Evolutionary conservation across 495 filamentous ascomycete genomes (phyloP).

Genomic region (Lineolata rhizophorae): DNA sequence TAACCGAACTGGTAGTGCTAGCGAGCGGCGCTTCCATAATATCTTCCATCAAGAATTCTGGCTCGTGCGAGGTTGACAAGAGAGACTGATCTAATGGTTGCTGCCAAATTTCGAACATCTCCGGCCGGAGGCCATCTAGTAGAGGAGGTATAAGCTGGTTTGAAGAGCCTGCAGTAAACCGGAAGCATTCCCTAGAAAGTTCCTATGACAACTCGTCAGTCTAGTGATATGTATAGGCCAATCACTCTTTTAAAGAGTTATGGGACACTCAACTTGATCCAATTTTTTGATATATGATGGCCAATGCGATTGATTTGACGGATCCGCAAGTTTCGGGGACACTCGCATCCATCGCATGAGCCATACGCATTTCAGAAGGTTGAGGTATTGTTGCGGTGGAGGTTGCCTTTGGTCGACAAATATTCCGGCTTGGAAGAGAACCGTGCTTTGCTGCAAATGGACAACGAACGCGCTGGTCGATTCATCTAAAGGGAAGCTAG

Average conservation of each 20-base stretch:
- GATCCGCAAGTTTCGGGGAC: constrained; percentile 1
- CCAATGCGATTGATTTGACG: constrained; percentile 7
- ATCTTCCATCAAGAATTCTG: background rate
- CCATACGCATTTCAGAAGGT: constrained; percentile 12
- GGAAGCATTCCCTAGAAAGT: background rate
- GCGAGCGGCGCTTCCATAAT: background rate
- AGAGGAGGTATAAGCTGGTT: background rate
- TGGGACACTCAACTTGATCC: too few relatives aligned
- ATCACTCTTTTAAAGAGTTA: too few relatives aligned
- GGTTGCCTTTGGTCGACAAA: constrained; percentile 7
- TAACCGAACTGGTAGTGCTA: too few relatives aligned
- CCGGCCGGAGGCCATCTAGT: background rate
- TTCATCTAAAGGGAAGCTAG: constrained; percentile 8
- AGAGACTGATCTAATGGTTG: background rate
- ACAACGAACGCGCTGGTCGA: constrained; percentile 9
- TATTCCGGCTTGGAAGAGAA: constrained; percentile 6
- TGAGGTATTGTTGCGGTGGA: constrained; percentile 8
- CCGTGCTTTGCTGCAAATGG: constrained; percentile 8
- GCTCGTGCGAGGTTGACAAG: background rate
- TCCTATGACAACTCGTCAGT: too few relatives aligned
- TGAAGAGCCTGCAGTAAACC: constrained; percentile 1
- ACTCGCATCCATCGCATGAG: constrained; percentile 5
- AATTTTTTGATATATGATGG: constrained; percentile 9
- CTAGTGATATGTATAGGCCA: too few relatives aligned
- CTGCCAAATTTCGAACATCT: background rate